Evolutionary conservation across 2,329 filamentous ascomycete genomes (phyloP).

Genomic region (Fusarium temperatum): DNA sequence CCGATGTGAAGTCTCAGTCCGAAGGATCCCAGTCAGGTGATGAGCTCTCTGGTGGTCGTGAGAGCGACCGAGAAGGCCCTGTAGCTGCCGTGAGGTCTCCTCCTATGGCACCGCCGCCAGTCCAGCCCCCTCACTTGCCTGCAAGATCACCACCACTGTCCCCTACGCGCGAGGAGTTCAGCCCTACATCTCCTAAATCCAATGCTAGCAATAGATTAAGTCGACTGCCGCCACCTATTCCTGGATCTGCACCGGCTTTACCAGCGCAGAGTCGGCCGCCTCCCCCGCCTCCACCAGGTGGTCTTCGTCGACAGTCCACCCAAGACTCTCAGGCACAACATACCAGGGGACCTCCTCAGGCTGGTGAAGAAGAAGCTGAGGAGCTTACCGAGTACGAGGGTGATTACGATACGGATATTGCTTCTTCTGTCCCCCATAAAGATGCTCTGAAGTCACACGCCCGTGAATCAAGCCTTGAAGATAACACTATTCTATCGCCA

Average conservation of each 20-base stretch:
- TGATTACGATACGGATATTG: conserved; percentile 98
- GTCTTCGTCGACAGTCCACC: conserved; percentile 67
- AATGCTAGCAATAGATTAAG: conserved; percentile 63
- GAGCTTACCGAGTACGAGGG: conserved; percentile 95
- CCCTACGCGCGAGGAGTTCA: conserved; percentile 48
- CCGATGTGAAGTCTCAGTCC: conserved; percentile 70
- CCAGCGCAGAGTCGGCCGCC: conserved; percentile 69
- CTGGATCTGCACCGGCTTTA: conserved; percentile 59
- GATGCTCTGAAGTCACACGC: conserved; percentile 87
- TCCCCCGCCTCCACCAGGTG: conserved; percentile 70
- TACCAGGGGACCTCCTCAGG: conserved; percentile 53
- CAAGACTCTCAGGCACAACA: conserved; percentile 59
- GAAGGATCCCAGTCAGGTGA: conserved; percentile 90
- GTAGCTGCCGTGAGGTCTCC: conserved; percentile 46
- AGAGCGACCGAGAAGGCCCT: conserved; percentile 49
- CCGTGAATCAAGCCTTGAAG: conserved; percentile 79
- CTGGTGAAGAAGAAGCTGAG: conserved; percentile 73
- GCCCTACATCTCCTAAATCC: conserved; percentile 55
- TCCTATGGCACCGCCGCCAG: conserved; percentile 55
- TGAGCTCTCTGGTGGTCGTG: conserved; percentile 71
- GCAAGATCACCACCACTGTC: conserved; percentile 47
- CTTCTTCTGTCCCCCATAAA: conserved; percentile 91
- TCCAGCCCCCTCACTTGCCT: conserved; percentile 39
- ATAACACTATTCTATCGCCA: conserved; percentile 69
- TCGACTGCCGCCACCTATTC: conserved; percentile 68